Percentiles rank a stretch among this genome's conserved stretches.
Conservation (phyloP, 1,284 basidiomycete genomes). For the Coniophora puteana region DNA sequence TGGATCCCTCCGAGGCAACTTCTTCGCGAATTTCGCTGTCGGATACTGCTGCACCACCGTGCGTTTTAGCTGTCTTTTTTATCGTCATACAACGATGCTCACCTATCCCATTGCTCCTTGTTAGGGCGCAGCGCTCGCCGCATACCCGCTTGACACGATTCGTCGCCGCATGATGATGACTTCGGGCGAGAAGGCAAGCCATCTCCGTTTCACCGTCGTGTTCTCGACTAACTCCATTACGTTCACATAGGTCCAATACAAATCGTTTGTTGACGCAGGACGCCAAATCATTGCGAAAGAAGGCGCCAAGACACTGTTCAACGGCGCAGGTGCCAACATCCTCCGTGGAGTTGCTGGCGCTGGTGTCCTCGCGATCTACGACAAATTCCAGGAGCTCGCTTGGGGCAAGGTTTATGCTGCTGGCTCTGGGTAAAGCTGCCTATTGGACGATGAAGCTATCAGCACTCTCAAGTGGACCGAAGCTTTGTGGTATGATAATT, state of each 20-base stretch:
- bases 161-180: constrained; percentile 74
- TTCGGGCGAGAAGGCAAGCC: constrained; percentile 48
- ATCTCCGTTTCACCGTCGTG: neutral
- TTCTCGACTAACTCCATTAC: neutral
- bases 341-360: constrained; percentile 68
- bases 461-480: neutral
- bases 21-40: constrained; percentile 59
- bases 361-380: constrained; percentile 67
- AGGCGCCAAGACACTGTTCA: constrained; percentile 58
- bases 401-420: constrained; percentile 38
- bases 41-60: constrained; percentile 55
- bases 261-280: constrained; percentile 60
- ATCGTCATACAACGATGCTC: neutral
- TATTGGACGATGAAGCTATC: too few relatives aligned
- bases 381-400: constrained; percentile 48
- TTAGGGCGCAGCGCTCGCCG: constrained; percentile 52
- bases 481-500: neutral
- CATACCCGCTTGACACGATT: constrained; percentile 69
- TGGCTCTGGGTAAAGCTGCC: constrained; percentile 32
- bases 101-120: neutral
- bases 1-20: constrained; percentile 54
- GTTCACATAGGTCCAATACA: constrained; percentile 31
- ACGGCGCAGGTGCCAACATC: constrained; percentile 59
- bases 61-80: too few relatives aligned
- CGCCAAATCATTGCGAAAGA: constrained; percentile 57